Base-by-base conservation (phyloP, 73 alveolate species). In the Symbiodinium natans region DNA sequence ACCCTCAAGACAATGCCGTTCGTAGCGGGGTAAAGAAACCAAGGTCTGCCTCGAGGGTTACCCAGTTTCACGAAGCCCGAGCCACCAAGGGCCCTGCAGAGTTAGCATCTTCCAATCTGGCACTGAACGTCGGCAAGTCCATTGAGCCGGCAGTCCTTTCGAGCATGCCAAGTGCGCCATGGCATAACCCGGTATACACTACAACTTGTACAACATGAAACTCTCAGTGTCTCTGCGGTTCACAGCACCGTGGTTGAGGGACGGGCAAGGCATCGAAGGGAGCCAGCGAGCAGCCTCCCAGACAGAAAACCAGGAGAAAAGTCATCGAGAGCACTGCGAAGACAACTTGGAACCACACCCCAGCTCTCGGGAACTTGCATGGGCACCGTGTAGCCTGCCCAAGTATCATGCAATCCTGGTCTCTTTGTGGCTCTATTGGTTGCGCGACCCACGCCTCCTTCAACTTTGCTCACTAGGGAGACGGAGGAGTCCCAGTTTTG, bases 401-500 rank as follows among this genome's bases (percentile, higher is more conserved):
- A n/a, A 9, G 41, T 29, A 31, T 33, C 27, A 15, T 11, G 43
- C 42, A 21, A 8, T 6, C 29, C 77, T 59, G 6, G 77, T 48
- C 23, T 48, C 17, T 48, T 63, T 25, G 31, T 63, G 59, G 59
- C 59, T 13, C 13, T 6, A 46, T 85, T 7, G 1, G 40, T 4
- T 56, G 41, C 29, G 34, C 23, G 41, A n/a, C 59, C 34, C 27
- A 9, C 92, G 77, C 97, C 97, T 90, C 88, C 87, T 29, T 90
- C 88, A 4, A 90, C 87, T 11, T 84, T 85, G 40, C 80, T 73
- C 39, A 90, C 39, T 80, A 90, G 42, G 80, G 88, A 56, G 36
- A 90, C 88, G 13, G 41, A 19, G 46, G 88, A 33, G 31, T 90
- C 97, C 97, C 97, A 90, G n/a, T 90, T 90, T 56, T 90, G 68